A percentile compares a stretch with the other conserved stretches of the same genome.
These are phyloP conservation scores for Wickerhamomyces hampshirensis DNA, from an alignment of 805 yeast genomes.

Conservation along the genomic window DNA sequence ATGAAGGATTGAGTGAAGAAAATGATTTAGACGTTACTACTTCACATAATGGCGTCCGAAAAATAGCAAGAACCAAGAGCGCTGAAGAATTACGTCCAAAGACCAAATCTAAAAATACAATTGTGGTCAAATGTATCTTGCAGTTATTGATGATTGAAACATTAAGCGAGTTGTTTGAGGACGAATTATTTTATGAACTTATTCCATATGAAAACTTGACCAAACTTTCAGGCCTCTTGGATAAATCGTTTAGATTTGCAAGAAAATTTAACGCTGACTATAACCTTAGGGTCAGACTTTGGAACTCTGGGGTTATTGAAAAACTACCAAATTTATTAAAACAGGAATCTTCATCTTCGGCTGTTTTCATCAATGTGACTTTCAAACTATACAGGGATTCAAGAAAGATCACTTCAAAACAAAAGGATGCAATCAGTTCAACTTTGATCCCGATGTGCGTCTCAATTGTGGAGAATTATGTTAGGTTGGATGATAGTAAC, in stretches of 20 bases:
- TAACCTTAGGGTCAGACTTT: conserved; percentile 79
- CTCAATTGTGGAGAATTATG: conserved; percentile 64
- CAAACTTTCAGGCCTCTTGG: conserved; percentile 54
- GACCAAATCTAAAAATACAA: conserved; percentile 58
- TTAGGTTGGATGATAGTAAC: conserved; percentile 61
- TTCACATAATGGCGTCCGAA: conserved; percentile 19
- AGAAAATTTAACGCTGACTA: conserved; percentile 84
- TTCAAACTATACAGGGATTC: conserved; percentile 74
- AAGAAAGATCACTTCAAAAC: conserved; percentile 41
- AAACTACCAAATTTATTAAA: conserved; percentile 85
- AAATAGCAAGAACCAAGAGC: conserved; percentile 18
- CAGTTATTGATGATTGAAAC: conserved; percentile 87
- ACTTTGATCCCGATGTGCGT: conserved; percentile 65
- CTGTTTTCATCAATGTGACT: conserved; percentile 76
- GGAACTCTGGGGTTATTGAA: conserved; percentile 90
- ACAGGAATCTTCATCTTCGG: conserved; percentile 88
- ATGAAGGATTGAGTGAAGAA: conserved; percentile 3
- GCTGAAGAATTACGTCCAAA: conserved; percentile 37
- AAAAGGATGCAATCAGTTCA: conserved; percentile 46
- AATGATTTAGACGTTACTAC: conserved; percentile 22
- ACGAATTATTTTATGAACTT: conserved; percentile 55
- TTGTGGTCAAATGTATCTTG: conserved; percentile 88
- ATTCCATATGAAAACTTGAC: conserved; percentile 66
- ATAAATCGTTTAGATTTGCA: conserved; percentile 75
- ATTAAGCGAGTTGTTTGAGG: conserved; percentile 74